A percentile compares a stretch with the other conserved stretches of the same genome.
Evolutionary conservation across 768 basidiomycete species (phyloP).

Genomic region (Agaricus sinodeliciosus): DNA sequence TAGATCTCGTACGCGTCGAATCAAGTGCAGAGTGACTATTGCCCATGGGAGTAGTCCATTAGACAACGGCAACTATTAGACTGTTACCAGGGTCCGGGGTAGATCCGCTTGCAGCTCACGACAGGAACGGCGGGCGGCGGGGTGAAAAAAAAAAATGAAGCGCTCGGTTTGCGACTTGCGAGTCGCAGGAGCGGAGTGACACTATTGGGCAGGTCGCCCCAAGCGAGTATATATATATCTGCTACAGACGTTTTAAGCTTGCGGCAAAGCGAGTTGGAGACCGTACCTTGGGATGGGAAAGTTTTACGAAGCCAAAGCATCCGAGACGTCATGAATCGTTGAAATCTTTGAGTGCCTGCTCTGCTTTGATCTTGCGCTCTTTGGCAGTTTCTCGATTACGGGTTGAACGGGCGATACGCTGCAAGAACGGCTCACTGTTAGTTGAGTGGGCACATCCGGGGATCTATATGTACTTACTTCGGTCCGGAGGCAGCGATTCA

Average conservation of each 20-base stretch:
- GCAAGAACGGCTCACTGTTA: conserved; percentile 10
- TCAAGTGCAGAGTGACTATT: not conserved
- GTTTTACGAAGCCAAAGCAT: conserved; percentile 18
- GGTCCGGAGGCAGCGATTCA: conserved; percentile 64
- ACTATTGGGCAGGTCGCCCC: not conserved
- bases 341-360: conserved; percentile 57
- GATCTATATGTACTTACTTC: conserved; percentile 40
- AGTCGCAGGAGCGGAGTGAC: conserved; percentile 18
- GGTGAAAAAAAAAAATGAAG: too few relatives aligned
- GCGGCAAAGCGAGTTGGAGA: too few relatives aligned
- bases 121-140: too few relatives aligned
- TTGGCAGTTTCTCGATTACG: conserved; percentile 58
- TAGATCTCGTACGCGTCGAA: not conserved
- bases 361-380: conserved; percentile 45
- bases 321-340: conserved; percentile 31
- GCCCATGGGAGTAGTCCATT: not conserved
- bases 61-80: not conserved
- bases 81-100: conserved; percentile 4
- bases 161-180: not conserved
- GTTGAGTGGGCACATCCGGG: conserved; percentile 8
- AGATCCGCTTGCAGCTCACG: not conserved
- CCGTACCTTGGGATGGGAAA: not conserved
- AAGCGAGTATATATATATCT: too few relatives aligned
- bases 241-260: too few relatives aligned
- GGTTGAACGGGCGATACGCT: conserved; percentile 56